Base-by-base conservation (phyloP, 1,284 basidiomycete genomes). In the Leccinum subfulvum region DNA sequence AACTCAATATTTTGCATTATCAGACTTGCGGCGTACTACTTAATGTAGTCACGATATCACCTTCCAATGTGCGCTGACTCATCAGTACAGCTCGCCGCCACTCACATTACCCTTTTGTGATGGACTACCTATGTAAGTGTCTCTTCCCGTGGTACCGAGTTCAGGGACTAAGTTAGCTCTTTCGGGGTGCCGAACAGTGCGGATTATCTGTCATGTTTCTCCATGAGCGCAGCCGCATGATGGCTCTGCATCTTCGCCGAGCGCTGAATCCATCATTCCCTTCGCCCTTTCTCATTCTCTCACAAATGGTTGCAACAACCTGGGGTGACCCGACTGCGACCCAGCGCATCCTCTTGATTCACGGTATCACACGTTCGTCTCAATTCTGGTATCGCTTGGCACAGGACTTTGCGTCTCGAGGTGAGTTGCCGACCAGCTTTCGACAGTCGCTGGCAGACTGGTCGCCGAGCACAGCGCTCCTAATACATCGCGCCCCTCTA, bases 281-380 rank as follows among this genome's bases (percentile, higher is more conserved):
- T 18, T 44, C 41, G 2, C 9, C 16, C 6, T n/a, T n/a, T 8
- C 39, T 41, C 16, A n/a, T n/a, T 41, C 39, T 10, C 41, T 44
- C 41, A 10, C n/a, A 44, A 18, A 44, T 44, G 41, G 41, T 18
- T 44, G 33, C 61, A 30, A 26, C 59, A 0, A 64, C 63, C 18
- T 71, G 68, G 64, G 65, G 69, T 8, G 51, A 64, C 16, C 63
- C 68, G 6, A 9, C 21, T 7, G 64, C 68, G 1, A 6, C 59
- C 35, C 70, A 65, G 18, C 71, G 18, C 14, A 62, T 61, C 0
- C 57, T 72, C 23, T 39, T 71, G 14, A 21, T 73, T 2, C 68
- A 73, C 4, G 66, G 66, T 1, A 8, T 70, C 4, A 49, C 60
- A 1, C 1, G 4, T 16, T 59, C 63, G 0, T 66, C 66, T 3